phyloP scores from a whole-genome alignment of 1,284 basidiomycete genomes.

The Golubevia pallescens region DNA sequence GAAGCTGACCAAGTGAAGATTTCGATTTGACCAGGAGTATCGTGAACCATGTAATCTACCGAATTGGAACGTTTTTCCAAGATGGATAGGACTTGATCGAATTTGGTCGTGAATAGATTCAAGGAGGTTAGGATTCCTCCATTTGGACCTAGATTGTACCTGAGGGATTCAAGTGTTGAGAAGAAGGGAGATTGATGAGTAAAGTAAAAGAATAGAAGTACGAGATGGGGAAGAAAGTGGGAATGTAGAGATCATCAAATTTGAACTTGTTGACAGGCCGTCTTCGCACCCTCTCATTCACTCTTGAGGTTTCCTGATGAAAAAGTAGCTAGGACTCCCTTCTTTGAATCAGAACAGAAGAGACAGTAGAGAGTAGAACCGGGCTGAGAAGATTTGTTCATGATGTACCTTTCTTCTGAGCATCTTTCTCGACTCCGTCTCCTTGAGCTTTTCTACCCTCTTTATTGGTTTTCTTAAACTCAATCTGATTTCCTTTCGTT shows the following conservation, averaged over 20 bases:
- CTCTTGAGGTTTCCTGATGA: no score
- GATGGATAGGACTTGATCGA: slow-evolving; percentile 61
- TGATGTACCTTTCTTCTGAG: no score
- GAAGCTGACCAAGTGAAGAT: slow-evolving; percentile 64
- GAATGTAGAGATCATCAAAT: background rate
- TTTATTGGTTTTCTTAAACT: no score
- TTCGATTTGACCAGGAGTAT: slow-evolving; percentile 64
- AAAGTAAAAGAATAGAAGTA: background rate
- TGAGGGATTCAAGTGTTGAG: background rate
- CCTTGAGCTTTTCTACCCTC: no score
- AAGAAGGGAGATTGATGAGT: background rate
- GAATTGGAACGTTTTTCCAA: slow-evolving; percentile 50
- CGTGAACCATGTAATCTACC: slow-evolving; percentile 55
- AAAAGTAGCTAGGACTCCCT: no score
- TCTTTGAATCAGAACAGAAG: no score
- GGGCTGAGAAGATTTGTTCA: no score
- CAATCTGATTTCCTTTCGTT: no score
- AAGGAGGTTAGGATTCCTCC: slow-evolving; percentile 61
- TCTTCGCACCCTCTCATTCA: background rate
- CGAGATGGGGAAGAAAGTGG: background rate
- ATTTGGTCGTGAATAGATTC: slow-evolving; percentile 64
- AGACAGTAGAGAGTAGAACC: no score
- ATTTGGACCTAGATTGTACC: slow-evolving; percentile 62
- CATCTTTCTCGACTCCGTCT: no score
- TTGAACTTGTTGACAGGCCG: background rate